Conservation (phyloP, 495 filamentous ascomycete species). For the Penicillium paxilli region DNA sequence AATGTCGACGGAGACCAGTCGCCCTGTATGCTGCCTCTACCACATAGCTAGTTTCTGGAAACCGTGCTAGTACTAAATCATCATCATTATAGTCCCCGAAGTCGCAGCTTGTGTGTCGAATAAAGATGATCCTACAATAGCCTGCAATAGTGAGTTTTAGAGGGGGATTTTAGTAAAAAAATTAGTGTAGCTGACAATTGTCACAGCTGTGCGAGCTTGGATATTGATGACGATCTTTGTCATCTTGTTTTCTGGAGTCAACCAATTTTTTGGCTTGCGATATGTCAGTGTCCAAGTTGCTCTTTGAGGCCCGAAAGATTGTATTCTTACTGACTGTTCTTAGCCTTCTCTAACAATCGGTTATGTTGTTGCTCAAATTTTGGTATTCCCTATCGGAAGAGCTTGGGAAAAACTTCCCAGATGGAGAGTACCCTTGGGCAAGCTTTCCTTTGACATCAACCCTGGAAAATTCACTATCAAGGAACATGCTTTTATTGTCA, state of each 20-base stretch:
- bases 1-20: constrained; percentile 30
- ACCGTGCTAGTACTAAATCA: background rate
- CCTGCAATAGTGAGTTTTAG: constrained; percentile 22
- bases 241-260: constrained; percentile 25
- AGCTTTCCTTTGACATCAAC: constrained; percentile 49
- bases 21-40: constrained; percentile 16
- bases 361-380: constrained; percentile 61
- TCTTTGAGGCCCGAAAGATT: background rate
- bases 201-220: constrained; percentile 27
- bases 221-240: constrained; percentile 27
- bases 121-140: constrained; percentile 25
- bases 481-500: constrained; percentile 68
- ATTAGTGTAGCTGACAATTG: background rate
- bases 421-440: constrained; percentile 61
- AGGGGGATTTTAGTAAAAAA: background rate
- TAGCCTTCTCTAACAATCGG: constrained; percentile 81
- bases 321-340: constrained; percentile 27
- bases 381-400: constrained; percentile 57
- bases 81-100: constrained; percentile 19
- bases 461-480: constrained; percentile 70
- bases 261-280: constrained; percentile 30
- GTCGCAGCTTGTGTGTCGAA: constrained; percentile 31
- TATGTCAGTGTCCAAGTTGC: constrained; percentile 11
- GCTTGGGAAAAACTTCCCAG: constrained; percentile 50
- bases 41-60: background rate